A percentile compares a stretch with the other conserved stretches of the same genome.
Evolutionary conservation across 2,329 filamentous ascomycete genomes (phyloP).

Genomic region (Fusarium pseudonygamai): DNA sequence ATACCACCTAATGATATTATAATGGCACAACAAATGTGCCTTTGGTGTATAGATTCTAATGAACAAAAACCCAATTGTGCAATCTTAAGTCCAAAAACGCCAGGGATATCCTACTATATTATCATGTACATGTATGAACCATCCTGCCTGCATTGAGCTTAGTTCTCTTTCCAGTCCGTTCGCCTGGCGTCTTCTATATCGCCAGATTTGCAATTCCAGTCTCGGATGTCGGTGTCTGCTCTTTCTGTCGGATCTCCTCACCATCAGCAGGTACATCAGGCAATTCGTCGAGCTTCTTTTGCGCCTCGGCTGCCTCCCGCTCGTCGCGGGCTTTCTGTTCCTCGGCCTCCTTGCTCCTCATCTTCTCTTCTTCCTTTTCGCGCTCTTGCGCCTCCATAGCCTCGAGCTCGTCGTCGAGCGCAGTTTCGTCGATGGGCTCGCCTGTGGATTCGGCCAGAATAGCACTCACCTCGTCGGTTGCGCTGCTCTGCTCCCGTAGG

Average conservation of each 20-base stretch:
- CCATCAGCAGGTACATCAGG: slow-evolving; percentile 51
- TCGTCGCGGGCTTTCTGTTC: slow-evolving; percentile 54
- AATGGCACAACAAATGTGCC: slow-evolving; percentile 1
- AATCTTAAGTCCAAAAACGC: slow-evolving; percentile 28
- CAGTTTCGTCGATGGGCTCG: slow-evolving; percentile 74
- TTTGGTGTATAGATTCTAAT: slow-evolving; percentile 29
- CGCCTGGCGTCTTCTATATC: slow-evolving; percentile 31
- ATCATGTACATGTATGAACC: slow-evolving; percentile 30
- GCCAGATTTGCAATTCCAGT: slow-evolving; percentile 50
- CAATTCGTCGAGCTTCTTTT: slow-evolving; percentile 63
- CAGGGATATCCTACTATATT: slow-evolving; percentile 28
- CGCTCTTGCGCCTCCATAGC: slow-evolving; percentile 72
- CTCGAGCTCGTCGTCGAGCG: slow-evolving; percentile 89
- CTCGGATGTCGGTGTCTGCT: slow-evolving; percentile 49
- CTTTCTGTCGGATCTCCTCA: slow-evolving; percentile 47
- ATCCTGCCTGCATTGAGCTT: slow-evolving; percentile 1
- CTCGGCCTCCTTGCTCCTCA: slow-evolving; percentile 55
- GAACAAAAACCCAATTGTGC: slow-evolving; percentile 18
- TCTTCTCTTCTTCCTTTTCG: slow-evolving; percentile 61
- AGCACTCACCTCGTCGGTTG: slow-evolving; percentile 82
- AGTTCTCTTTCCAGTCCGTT: slow-evolving; percentile 43
- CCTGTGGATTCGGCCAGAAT: slow-evolving; percentile 74
- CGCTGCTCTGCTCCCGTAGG: slow-evolving; percentile 80
- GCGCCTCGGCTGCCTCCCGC: slow-evolving; percentile 57
- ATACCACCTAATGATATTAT: slow-evolving; percentile 23